Conservation (phyloP, 768 basidiomycete species). For the Boletus bicolor region DNA sequence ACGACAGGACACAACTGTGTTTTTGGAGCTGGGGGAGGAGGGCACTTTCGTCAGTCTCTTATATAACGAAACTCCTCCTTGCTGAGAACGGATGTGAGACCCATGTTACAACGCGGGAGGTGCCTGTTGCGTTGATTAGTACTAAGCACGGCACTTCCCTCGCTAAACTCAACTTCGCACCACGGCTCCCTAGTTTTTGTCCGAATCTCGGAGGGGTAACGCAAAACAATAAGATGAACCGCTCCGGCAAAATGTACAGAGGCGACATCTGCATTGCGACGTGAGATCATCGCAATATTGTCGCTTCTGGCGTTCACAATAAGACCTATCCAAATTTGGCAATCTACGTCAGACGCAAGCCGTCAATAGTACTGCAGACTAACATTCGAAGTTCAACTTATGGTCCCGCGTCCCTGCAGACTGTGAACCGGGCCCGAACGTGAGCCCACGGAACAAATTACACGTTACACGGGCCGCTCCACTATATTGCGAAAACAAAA, state of each 20-base stretch:
- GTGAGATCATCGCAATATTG: constrained; percentile 5
- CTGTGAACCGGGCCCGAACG: not conserved
- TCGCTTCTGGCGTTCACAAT: constrained; percentile 17
- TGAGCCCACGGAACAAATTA: not conserved
- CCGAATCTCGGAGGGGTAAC: constrained; percentile 3
- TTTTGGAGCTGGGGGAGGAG: constrained; percentile 3
- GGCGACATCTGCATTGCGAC: not conserved
- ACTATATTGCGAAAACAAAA: constrained; percentile 9
- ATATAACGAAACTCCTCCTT: constrained; percentile 14
- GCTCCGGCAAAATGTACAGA: too few relatives aligned
- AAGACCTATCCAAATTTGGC: constrained; percentile 15
- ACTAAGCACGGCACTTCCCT: not conserved
- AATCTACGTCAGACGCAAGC: not conserved
- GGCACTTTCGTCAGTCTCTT: not conserved
- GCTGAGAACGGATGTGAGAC: not conserved
- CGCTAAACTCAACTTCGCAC: not conserved
- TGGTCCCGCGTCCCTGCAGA: not conserved
- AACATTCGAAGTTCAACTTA: constrained; percentile 7
- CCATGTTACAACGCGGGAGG: not conserved
- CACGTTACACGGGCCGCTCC: not conserved
- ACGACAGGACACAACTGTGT: not conserved
- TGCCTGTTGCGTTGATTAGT: not conserved
- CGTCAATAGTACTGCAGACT: not conserved
- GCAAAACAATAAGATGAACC: constrained; percentile 20
- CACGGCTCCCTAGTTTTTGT: not conserved